A percentile compares a stretch with the other conserved stretches of the same genome.
Conservation (phyloP, 352 stramenopile species). For the Phytophthora capsici region DNA sequence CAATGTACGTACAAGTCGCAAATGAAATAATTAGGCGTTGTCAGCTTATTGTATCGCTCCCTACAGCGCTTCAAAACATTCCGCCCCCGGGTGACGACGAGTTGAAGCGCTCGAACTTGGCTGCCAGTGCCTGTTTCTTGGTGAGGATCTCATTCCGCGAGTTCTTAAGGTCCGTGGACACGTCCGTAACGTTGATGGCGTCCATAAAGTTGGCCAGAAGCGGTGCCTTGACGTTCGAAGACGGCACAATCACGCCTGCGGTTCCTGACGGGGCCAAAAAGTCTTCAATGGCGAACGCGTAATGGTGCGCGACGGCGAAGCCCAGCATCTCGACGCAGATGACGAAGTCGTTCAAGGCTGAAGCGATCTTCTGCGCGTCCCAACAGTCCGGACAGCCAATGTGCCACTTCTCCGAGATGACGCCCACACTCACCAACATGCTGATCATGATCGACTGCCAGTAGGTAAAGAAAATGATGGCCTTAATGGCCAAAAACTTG, state of each 20-base stretch:
- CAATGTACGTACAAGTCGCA: conserved; percentile 26
- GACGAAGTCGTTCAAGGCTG: conserved; percentile 93
- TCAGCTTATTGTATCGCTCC: conserved; percentile 34
- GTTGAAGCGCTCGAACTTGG: conserved; percentile 83
- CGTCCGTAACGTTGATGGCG: conserved; percentile 90
- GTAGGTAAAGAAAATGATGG: conserved; percentile 96
- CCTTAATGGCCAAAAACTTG: conserved; percentile 96
- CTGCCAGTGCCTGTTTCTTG: conserved; percentile 88
- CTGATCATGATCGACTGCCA: conserved; percentile 94
- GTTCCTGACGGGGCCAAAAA: conserved; percentile 61
- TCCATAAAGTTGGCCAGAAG: conserved; percentile 91
- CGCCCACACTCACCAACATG: conserved; percentile 84
- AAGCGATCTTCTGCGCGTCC: conserved; percentile 87
- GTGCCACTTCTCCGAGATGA: conserved; percentile 86
- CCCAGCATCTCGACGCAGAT: conserved; percentile 96
- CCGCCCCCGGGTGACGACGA: conserved; percentile 55
- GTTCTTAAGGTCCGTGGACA: conserved; percentile 86
- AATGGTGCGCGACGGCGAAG: conserved; percentile 93
- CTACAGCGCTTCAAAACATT: conserved; percentile 56
- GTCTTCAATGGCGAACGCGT: conserved; percentile 93
- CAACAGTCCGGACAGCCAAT: conserved; percentile 88
- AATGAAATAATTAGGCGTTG: conserved; percentile 46
- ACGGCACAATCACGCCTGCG: conserved; percentile 46
- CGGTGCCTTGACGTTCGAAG: conserved; percentile 85
- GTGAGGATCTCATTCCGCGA: conserved; percentile 88